These are phyloP conservation scores for Verticillium longisporum DNA, from an alignment of 2,329 filamentous ascomycete genomes.

Conservation along the genomic window DNA sequence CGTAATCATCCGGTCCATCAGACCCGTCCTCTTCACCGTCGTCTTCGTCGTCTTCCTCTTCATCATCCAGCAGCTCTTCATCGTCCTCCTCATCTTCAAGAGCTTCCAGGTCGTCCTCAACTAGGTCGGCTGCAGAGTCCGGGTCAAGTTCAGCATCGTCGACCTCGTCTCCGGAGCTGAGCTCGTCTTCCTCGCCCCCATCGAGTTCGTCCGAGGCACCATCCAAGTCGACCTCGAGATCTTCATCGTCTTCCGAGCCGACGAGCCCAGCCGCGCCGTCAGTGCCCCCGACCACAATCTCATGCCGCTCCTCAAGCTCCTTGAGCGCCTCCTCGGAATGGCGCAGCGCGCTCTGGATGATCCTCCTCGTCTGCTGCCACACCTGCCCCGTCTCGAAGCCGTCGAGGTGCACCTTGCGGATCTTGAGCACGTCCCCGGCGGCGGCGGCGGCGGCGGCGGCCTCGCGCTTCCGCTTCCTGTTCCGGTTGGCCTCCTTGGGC, in stretches of 20 bases:
- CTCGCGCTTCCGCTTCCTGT: slow-evolving; percentile 57
- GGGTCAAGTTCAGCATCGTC: slow-evolving; percentile 23
- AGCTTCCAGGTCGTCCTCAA: slow-evolving; percentile 26
- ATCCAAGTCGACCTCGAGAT: slow-evolving; percentile 14
- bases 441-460: slow-evolving; percentile 12
- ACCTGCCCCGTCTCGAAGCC: slow-evolving; percentile 86
- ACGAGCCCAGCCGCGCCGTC: slow-evolving; percentile 25
- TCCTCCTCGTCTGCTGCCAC: slow-evolving; percentile 86
- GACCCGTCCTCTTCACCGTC: slow-evolving; percentile 44
- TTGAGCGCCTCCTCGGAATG: slow-evolving; percentile 40
- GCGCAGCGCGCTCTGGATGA: slow-evolving; percentile 55
- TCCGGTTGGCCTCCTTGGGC: slow-evolving; percentile 62
- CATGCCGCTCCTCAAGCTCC: slow-evolving; percentile 38
- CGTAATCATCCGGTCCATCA: slow-evolving; percentile 45
- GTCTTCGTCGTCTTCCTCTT: slow-evolving; percentile 32
- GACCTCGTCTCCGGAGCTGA: slow-evolving; percentile 26
- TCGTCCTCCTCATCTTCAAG: slow-evolving; percentile 25
- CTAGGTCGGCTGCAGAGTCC: slow-evolving; percentile 6
- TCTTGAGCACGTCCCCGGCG: slow-evolving; percentile 55
- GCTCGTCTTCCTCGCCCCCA: slow-evolving; percentile 24
- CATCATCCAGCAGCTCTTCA: slow-evolving; percentile 18
- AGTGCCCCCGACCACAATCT: slow-evolving; percentile 31
- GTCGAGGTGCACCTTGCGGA: slow-evolving; percentile 77
- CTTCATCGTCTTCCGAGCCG: slow-evolving; percentile 30
- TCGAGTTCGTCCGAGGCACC: slow-evolving; percentile 12